Evolutionary conservation across 148 eudicot genomes (phyloP).

Genomic region (Diospyros lotus): DNA sequence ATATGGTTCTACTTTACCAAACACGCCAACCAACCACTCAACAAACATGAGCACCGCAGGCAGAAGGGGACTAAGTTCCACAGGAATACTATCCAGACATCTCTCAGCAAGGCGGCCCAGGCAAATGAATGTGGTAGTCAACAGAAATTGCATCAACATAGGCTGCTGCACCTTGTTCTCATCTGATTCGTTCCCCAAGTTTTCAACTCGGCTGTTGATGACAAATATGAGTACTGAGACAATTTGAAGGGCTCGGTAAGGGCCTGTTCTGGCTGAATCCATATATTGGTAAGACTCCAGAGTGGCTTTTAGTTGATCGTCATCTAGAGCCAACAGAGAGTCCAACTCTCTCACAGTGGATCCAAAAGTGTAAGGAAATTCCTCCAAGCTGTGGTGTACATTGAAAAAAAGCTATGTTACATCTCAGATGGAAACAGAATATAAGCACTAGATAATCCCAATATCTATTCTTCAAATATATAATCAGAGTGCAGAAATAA

Average conservation of each 20-base stretch:
- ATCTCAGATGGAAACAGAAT: not conserved
- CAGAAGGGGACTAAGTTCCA: conserved; percentile 52
- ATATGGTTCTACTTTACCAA: conserved; percentile 27
- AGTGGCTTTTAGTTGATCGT: conserved; percentile 37
- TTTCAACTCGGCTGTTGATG: conserved; percentile 33
- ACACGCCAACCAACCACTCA: conserved; percentile 63
- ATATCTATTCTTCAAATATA: not conserved
- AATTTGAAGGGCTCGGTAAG: conserved; percentile 76
- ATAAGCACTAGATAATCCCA: not conserved
- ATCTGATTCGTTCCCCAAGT: conserved; percentile 25
- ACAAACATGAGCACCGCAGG: conserved; percentile 72
- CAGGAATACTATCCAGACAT: conserved; percentile 38
- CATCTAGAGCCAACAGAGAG: conserved; percentile 43
- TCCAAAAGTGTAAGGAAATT: conserved; percentile 51
- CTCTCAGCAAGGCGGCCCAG: conserved; percentile 69
- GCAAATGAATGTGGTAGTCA: conserved; percentile 52
- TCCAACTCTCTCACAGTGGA: conserved; percentile 61
- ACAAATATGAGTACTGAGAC: conserved; percentile 57
- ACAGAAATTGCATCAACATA: conserved; percentile 30
- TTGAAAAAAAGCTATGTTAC: not conserved
- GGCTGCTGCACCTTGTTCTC: conserved; percentile 29
- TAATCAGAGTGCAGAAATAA: not conserved
- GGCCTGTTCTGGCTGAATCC: conserved; percentile 65
- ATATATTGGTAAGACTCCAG: conserved; percentile 61
- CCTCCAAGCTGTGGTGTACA: conserved; percentile 55